Evolutionary conservation across 23 red algal species (phyloP), one percentile per base, ranked within the genome.

Genomic region (Gracilariopsis chorda): DNA sequence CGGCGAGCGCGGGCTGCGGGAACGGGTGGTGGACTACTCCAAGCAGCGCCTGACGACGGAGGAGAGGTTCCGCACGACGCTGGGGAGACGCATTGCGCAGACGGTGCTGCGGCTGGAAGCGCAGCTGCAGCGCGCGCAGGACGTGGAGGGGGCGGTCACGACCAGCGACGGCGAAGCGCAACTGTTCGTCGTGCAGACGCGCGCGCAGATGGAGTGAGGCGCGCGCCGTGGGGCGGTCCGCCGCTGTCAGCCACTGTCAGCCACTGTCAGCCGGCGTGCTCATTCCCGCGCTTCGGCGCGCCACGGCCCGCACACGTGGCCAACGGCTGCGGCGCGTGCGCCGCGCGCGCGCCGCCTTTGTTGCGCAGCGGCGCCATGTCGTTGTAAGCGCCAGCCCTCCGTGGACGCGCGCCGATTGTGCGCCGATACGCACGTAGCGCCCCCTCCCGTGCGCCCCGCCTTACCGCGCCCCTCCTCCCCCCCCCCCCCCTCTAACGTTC

Each of bases 1-100:
- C 16, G 77, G 25, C 2, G 37, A 41, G 17, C 52, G 43, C 34
- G 93, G 92, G n/a, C 84, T 95, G 40, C 19, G 37, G 7, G n/a
- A 10, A 17, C 41, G 12, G 29, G 84, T 76, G 49, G 39, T 95
- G 39, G 93, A 95, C 93, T 95, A 95, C 42, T 95, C 93, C 10
- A 63, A 30, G 46, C 76, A 85, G 68, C 78, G 35, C 7, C 45
- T 95, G 77, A 90, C 93, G 23, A 90, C 86, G 16, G 81, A 92
- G 44, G 35, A 7, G 36, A 16, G 55, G 29, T 86, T 68, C 21
- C 58, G 93, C n/a, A 33, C 17, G 19, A 30, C n/a, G 1, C 6
- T 91, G 16, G 78, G 33, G 1, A 24, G 27, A 34, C 67, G 77
- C 40, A 81, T 95, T 35, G 84, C 77, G 21, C 63, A 47, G 24